These are phyloP conservation scores for Phaeoacremonium minimum DNA, from an alignment of 2,329 filamentous ascomycete genomes.

Conservation along the genomic window DNA sequence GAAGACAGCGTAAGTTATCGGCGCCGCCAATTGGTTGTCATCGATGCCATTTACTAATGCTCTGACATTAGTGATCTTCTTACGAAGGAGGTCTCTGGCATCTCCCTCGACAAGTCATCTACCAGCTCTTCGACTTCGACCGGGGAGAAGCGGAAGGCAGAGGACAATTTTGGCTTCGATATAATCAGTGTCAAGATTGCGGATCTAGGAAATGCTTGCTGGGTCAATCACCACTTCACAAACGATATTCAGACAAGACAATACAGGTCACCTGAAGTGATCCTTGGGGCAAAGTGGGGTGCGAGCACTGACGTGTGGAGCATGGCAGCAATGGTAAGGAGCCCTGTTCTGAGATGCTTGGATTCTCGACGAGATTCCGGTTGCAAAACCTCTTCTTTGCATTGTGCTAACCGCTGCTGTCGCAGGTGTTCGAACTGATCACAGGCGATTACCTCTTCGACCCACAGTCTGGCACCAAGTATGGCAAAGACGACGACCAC, in stretches of 20 bases:
- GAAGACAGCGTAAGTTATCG: slow-evolving; percentile 77
- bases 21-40: slow-evolving; percentile 6
- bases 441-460: slow-evolving; percentile 98
- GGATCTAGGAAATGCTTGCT: slow-evolving; percentile 95
- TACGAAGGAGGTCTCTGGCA: slow-evolving; percentile 89
- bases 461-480: slow-evolving; percentile 96
- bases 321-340: slow-evolving; percentile 99
- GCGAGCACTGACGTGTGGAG: slow-evolving; percentile 99
- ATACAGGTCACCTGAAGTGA: slow-evolving; percentile 95
- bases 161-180: slow-evolving; percentile 55
- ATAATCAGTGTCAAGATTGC: slow-evolving; percentile 99
- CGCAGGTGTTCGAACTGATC: slow-evolving; percentile 93
- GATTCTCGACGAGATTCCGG: too few species aligned
- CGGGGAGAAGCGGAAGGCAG: slow-evolving; percentile 59
- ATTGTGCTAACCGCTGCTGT: not conserved
- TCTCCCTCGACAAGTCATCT: slow-evolving; percentile 76
- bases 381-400: not conserved
- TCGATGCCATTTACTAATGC: not conserved
- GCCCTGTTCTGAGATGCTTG: too few species aligned
- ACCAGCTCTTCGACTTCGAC: slow-evolving; percentile 40
- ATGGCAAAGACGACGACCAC: slow-evolving; percentile 98
- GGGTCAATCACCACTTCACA: slow-evolving; percentile 98
- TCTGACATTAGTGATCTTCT: slow-evolving; percentile 66
- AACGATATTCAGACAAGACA: slow-evolving; percentile 98
- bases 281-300: slow-evolving; percentile 94